Evolutionary conservation across 441 rosid genomes (phyloP), one percentile per base, ranked within the genome.

Genomic region (Euphorbia schlechtendalii): DNA sequence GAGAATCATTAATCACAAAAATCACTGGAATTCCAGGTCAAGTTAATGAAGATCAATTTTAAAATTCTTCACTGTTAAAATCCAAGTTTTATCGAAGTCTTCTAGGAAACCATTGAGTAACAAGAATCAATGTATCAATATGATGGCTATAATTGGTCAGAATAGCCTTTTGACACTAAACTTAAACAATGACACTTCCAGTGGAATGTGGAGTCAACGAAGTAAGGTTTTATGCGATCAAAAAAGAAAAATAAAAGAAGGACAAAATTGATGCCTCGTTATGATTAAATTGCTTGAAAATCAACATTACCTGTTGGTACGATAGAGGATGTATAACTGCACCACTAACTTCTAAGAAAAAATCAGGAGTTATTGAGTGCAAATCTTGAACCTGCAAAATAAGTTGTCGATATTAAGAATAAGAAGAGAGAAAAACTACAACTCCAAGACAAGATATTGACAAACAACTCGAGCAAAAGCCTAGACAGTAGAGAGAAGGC

Each of bases 301-400:
- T 60, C 43, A 64, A 67, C 71, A 8, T 59, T 77, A 94, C 99
- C 96, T 94, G 99, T 78, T 95, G 99, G 75, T 92, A 92, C 63
- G 99, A 95, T 74, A 95, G 78, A 49, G 99, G 88, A 64, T 95
- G 99, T 70, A 95, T 88, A 63, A 92, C 92, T 49, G 86, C 96
- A 63, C 99, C 98, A 65, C 98, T 95, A 41, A 95, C 88, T 89
- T 95, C 98, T 72, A 95, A 80, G 82, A 95, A 95, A 67, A 82
- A 73, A 71, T 84, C 83, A 68, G 98, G 99, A 77, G 99, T 92
- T 70, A 95, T 86, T 4, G 79, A 83, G 79, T 95, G 99, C 69
- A 95, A 78, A 92, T 95, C 93, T 69, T 89, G 96, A 74, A 92
- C 97, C 99, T 95, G 79, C 81, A 76, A 28, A 55, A 67, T 10